Percentiles rank a stretch among this genome's conserved stretches.
These are phyloP conservation scores for Dendrobium huoshanense DNA, from an alignment of 106 monocot species.

Conservation along the genomic window DNA sequence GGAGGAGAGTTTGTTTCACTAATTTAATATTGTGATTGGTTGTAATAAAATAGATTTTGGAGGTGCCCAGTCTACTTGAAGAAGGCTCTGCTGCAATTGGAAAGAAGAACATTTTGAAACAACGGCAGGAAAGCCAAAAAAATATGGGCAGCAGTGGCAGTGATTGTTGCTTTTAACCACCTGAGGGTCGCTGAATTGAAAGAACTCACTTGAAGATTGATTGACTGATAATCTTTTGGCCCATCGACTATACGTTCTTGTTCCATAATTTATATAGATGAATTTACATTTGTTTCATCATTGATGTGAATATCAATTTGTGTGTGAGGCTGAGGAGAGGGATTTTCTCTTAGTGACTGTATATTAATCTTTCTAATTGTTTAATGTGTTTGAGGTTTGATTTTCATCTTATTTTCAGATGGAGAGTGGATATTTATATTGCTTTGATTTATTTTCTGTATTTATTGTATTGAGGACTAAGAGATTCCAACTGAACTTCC, in stretches of 20 bases:
- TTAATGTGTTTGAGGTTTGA: background rate
- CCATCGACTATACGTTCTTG: background rate
- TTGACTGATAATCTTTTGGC: conserved; percentile 2
- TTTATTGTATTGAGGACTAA: too few species aligned
- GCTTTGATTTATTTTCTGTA: too few species aligned
- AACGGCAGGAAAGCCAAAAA: conserved; percentile 29
- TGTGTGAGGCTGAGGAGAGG: too few species aligned
- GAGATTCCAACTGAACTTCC: too few species aligned
- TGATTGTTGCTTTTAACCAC: conserved; percentile 40
- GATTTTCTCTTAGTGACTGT: background rate
- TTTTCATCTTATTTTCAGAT: background rate
- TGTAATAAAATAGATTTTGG: conserved; percentile 41
- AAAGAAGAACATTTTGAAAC: conserved; percentile 50
- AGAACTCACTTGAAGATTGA: background rate
- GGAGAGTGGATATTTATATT: too few species aligned
- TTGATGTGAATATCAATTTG: background rate
- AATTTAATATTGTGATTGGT: background rate
- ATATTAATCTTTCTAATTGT: background rate
- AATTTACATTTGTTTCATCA: conserved; percentile 15
- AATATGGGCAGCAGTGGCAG: conserved; percentile 15
- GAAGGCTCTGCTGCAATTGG: conserved; percentile 45
- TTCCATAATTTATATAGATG: conserved; percentile 9
- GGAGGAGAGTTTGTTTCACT: too few species aligned
- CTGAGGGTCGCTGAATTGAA: background rate
- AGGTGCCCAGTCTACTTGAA: conserved; percentile 53